These are phyloP conservation scores for Globisporangium radiosum DNA, from an alignment of 352 stramenopile genomes.

Conservation along the genomic window DNA sequence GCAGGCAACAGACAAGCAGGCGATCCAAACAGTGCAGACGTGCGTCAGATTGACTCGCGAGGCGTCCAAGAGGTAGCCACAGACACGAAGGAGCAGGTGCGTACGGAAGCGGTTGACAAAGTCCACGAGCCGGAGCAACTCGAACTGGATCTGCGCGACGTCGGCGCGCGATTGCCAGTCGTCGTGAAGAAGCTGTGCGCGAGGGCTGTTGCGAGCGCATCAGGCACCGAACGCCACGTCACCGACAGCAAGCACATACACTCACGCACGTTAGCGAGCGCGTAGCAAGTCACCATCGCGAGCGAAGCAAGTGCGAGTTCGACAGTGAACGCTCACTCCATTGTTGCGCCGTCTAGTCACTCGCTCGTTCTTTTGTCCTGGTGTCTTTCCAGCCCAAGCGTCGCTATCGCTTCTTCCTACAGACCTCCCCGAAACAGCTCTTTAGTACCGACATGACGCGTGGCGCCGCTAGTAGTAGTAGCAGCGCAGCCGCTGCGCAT, in stretches of 20 bases:
- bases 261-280: no score
- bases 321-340: not conserved
- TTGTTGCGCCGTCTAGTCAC: not conserved
- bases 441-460: not conserved
- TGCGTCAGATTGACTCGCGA: no score
- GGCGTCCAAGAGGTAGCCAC: no score
- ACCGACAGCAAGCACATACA: no score
- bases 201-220: conserved; percentile 9
- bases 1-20: not conserved
- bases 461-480: not conserved
- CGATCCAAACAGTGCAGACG: no score
- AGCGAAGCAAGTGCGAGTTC: not conserved
- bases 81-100: not conserved
- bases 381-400: not conserved
- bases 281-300: no score
- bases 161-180: conserved; percentile 47
- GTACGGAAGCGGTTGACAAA: conserved; percentile 61
- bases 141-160: conserved; percentile 39
- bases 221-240: not conserved
- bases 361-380: not conserved
- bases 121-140: conserved; percentile 51
- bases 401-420: no score
- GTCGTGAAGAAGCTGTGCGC: conserved; percentile 29
- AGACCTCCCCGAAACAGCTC: not conserved
- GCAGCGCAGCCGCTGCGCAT: not conserved